phyloP scores from a whole-genome alignment of 1,284 basidiomycete genomes.

The Sporisorium scitamineum region DNA sequence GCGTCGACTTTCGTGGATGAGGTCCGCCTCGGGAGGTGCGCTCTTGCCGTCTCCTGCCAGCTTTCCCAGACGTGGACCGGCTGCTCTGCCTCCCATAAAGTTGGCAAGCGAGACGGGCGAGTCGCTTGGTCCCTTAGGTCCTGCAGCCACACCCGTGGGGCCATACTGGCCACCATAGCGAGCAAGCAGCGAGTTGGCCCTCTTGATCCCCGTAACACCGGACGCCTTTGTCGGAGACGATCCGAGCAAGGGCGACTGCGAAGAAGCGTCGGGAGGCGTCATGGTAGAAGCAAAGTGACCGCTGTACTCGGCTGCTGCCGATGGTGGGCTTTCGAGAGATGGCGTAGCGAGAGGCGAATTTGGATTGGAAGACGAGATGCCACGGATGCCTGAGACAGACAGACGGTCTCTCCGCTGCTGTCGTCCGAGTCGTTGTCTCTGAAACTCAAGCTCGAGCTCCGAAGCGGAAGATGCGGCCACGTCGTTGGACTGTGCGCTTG shows the following conservation, averaged over 20 bases:
- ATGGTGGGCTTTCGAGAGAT: constrained; percentile 15
- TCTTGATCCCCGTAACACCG: constrained; percentile 35
- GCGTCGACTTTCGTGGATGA: constrained; percentile 53
- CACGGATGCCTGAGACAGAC: constrained; percentile 39
- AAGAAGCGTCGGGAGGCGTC: constrained; percentile 30
- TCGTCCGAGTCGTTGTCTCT: constrained; percentile 39
- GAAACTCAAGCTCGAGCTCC: constrained; percentile 42
- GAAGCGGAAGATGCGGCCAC: constrained; percentile 21
- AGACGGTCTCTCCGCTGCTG: constrained; percentile 43
- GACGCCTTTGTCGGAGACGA: constrained; percentile 44
- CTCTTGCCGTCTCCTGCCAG: constrained; percentile 63
- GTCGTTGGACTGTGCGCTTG: constrained; percentile 4
- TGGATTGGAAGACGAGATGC: constrained; percentile 43
- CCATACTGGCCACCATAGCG: constrained; percentile 66
- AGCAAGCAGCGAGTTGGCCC: constrained; percentile 56
- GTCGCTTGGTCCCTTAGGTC: constrained; percentile 30
- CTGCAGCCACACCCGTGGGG: constrained; percentile 63
- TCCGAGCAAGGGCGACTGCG: constrained; percentile 34
- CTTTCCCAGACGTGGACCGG: constrained; percentile 64
- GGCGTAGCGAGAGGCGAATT: constrained; percentile 39
- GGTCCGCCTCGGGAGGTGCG: constrained; percentile 58
- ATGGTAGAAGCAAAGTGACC: constrained; percentile 10
- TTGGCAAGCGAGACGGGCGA: constrained; percentile 64
- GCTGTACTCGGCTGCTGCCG: constrained; percentile 5
- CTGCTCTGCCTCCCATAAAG: constrained; percentile 67